A percentile compares a stretch with the other conserved stretches of the same genome.
Evolutionary conservation across 208 protist species (phyloP).

Genomic region (Borovskyia barvae): DNA sequence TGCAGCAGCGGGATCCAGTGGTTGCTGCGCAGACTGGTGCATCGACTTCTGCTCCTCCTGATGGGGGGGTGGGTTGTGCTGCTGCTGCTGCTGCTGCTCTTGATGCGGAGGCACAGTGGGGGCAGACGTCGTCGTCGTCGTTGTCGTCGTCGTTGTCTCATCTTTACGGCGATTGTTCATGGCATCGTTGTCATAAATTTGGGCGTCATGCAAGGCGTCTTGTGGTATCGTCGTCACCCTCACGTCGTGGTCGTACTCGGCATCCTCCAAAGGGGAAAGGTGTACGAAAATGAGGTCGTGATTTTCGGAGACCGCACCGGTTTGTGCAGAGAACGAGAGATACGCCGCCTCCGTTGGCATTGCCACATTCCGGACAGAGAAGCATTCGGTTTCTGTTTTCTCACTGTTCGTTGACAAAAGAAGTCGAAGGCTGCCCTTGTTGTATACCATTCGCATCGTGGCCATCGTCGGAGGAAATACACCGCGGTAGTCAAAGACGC

Average conservation of each 20-base stretch:
- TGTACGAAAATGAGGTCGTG: conserved; percentile 85
- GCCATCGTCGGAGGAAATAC: conserved; percentile 19
- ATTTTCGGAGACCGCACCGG: conserved; percentile 48
- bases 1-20: not conserved
- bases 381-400: conserved; percentile 45
- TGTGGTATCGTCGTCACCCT: conserved; percentile 8
- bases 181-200: conserved; percentile 29
- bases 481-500: conserved; percentile 57
- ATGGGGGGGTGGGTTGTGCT: conserved; percentile 5
- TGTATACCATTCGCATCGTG: conserved; percentile 58
- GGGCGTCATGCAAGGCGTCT: not conserved
- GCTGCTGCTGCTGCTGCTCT: conserved; percentile 2
- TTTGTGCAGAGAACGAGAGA: conserved; percentile 71
- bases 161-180: conserved; percentile 18
- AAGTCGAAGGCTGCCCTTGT: conserved; percentile 35
- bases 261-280: conserved; percentile 38
- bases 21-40: not conserved
- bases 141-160: not conserved
- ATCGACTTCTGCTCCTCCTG: conserved; percentile 2
- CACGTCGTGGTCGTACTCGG: conserved; percentile 67
- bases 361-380: conserved; percentile 35
- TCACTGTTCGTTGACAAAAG: conserved; percentile 47
- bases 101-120: not conserved
- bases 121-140: not conserved
- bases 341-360: conserved; percentile 32